A percentile compares a stretch with the other conserved stretches of the same genome.
phyloP scores from a whole-genome alignment of 306 rosid genomes.

The Ochetophila trinervis region DNA sequence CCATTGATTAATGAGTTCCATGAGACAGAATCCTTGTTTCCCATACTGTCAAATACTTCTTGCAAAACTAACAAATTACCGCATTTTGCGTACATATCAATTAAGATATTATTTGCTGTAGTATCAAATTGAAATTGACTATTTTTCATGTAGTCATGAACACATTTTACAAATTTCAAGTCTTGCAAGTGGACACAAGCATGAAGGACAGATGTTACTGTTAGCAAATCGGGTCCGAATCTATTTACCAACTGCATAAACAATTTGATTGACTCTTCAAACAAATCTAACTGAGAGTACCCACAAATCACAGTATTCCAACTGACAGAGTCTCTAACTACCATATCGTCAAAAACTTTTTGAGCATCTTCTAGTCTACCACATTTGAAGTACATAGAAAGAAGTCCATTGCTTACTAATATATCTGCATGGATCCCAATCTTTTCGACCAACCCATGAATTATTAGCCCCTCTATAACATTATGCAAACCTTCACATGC shows the following conservation, averaged over 20 bases:
- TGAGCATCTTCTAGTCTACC: constrained; percentile 26
- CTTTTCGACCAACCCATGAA: constrained; percentile 32
- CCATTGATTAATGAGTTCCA: constrained; percentile 65
- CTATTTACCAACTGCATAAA: constrained; percentile 29
- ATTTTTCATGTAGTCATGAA: constrained; percentile 46
- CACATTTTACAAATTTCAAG: constrained; percentile 33
- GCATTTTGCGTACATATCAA: constrained; percentile 53
- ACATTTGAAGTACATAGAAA: constrained; percentile 37
- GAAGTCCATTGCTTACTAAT: constrained; percentile 34
- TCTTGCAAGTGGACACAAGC: constrained; percentile 33
- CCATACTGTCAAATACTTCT: constrained; percentile 47
- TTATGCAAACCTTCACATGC: constrained; percentile 29
- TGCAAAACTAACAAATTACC: constrained; percentile 40
- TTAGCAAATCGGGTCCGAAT: constrained; percentile 33
- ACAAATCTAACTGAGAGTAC: constrained; percentile 35
- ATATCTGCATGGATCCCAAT: constrained; percentile 28
- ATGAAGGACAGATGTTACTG: constrained; percentile 31
- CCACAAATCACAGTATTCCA: constrained; percentile 69
- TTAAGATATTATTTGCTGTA: constrained; percentile 36
- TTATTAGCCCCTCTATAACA: constrained; percentile 22
- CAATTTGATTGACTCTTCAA: constrained; percentile 27
- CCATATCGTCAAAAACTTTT: constrained; percentile 49
- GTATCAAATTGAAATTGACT: constrained; percentile 39
- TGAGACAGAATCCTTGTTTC: constrained; percentile 39
- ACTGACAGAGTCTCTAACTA: constrained; percentile 43